phyloP scores from a whole-genome alignment of 1,284 basidiomycete species.

The Puccinia novopanici region DNA sequence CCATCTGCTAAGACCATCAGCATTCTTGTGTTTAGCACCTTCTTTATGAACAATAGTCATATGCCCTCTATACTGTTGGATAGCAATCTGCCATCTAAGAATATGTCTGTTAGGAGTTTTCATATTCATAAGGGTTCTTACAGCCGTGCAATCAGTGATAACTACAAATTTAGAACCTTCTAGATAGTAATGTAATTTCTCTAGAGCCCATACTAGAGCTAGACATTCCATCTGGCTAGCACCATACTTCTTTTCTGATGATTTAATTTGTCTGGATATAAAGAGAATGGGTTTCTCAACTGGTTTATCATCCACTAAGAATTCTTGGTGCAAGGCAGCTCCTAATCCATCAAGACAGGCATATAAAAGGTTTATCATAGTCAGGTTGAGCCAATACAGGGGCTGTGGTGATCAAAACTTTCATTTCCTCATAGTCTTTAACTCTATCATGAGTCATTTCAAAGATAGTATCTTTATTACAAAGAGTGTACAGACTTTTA shows the following conservation, averaged over 20 bases:
- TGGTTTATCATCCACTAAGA: background rate
- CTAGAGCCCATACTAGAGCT: too few species aligned
- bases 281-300: background rate
- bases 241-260: background rate
- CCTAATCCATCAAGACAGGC: slow-evolving; percentile 25
- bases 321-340: slow-evolving; percentile 27
- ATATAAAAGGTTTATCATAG: slow-evolving; percentile 34
- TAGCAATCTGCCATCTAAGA: slow-evolving; percentile 13
- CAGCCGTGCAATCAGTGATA: slow-evolving; percentile 5
- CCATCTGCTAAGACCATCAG: too few species aligned
- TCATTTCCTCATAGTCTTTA: background rate
- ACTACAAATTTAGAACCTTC: slow-evolving; percentile 11
- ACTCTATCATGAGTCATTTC: slow-evolving; percentile 18
- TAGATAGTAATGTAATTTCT: slow-evolving; percentile 17
- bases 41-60: background rate
- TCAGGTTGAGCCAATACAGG: too few species aligned
- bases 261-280: slow-evolving; percentile 16
- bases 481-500: background rate
- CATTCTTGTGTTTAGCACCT: too few species aligned
- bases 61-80: slow-evolving; percentile 6
- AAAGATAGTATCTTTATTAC: slow-evolving; percentile 4
- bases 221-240: too few species aligned
- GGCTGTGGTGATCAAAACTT: background rate
- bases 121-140: slow-evolving; percentile 7
- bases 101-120: slow-evolving; percentile 11